A percentile compares a stretch with the other conserved stretches of the same genome.
phyloP scores from a whole-genome alignment of 73 alveolate species.

The Effrenium voratum region DNA sequence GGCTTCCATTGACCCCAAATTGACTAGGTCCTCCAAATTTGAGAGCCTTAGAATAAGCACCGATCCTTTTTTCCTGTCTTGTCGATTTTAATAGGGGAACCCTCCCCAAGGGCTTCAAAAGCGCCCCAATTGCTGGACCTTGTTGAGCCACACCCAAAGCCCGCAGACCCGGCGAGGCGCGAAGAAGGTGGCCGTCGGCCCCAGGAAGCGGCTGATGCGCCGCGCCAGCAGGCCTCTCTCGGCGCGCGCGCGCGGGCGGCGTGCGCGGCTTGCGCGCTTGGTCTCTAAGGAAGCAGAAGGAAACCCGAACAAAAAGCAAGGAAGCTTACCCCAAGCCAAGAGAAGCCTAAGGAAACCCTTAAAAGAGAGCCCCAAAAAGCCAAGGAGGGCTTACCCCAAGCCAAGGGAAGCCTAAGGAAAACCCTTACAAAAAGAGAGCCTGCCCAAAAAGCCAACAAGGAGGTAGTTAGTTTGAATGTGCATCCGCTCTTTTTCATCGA shows the following conservation, averaged over 20 bases:
- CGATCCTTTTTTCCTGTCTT: not conserved
- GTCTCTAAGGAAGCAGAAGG: no score
- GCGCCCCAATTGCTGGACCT: not conserved
- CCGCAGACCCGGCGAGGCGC: not conserved
- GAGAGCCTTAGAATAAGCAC: not conserved
- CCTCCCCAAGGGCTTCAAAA: not conserved
- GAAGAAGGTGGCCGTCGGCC: conserved; percentile 39
- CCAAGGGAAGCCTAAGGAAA: no score
- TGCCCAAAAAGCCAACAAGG: no score
- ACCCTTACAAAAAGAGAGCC: no score
- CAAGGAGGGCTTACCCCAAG: no score
- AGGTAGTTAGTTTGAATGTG: no score
- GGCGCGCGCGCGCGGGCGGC: conserved; percentile 64
- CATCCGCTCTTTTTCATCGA: no score
- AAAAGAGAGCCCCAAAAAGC: no score
- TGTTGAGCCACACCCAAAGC: not conserved
- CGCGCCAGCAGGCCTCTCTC: conserved; percentile 88
- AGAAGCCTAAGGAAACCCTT: no score
- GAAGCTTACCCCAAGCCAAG: no score
- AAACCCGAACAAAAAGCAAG: no score
- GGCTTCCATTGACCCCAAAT: not conserved
- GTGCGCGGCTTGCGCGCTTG: no score
- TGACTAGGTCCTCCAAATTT: not conserved
- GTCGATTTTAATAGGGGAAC: not conserved
- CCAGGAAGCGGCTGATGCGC: conserved; percentile 47